Evolutionary conservation across 495 filamentous ascomycete genomes (phyloP).

Genomic region (Neurospora sp.): DNA sequence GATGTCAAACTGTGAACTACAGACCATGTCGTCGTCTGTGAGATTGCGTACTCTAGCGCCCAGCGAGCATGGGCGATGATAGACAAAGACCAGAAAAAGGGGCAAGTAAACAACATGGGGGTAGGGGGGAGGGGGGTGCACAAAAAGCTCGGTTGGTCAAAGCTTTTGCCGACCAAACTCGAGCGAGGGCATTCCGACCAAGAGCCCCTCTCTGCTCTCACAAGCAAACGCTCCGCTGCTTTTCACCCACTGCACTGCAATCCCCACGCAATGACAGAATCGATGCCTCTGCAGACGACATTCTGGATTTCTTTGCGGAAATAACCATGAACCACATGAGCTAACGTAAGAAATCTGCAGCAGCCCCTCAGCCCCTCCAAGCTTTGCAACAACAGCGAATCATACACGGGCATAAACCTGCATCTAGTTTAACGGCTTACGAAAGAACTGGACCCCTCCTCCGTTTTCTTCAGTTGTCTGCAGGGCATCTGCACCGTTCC

Average conservation of each 20-base stretch:
- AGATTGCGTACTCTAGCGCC: background rate
- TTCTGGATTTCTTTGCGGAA: background rate
- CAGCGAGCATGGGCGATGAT: background rate
- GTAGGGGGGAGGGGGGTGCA: background rate
- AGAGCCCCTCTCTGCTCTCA: background rate
- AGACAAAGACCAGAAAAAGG: background rate
- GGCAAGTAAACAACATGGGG: background rate
- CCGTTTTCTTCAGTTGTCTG: background rate
- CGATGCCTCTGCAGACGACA: background rate
- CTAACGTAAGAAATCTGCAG: background rate
- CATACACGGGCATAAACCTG: background rate
- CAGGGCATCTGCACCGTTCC: background rate
- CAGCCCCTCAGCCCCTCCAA: background rate
- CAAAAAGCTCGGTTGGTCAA: background rate
- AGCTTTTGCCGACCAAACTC: background rate
- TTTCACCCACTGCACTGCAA: background rate
- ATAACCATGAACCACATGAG: background rate
- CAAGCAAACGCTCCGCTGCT: background rate
- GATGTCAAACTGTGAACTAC: background rate
- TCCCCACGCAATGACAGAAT: background rate
- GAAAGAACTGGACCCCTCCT: background rate
- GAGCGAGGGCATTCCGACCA: background rate
- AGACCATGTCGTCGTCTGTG: background rate
- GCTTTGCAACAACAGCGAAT: background rate
- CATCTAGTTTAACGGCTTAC: background rate